A percentile compares a stretch with the other conserved stretches of the same genome.
Evolutionary conservation across 225 moss, liverwort and hornwort genomes (phyloP).

Genomic region (Pseudoscleropodium purum): DNA sequence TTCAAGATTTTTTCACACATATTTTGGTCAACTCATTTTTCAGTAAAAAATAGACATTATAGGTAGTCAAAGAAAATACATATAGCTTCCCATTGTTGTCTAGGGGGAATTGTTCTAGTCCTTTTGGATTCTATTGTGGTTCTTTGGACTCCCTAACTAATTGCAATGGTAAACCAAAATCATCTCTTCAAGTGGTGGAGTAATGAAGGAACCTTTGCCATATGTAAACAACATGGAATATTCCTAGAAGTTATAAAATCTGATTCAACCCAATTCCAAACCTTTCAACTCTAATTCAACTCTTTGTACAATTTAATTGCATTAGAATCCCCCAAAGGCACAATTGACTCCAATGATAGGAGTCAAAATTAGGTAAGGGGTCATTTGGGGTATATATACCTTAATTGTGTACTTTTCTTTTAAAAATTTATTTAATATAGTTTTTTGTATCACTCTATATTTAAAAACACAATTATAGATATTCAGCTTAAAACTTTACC

Average conservation of each 20-base stretch:
- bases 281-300: too few relatives aligned
- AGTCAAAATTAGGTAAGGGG: rapidly evolving
- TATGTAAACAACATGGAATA: neutral
- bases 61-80: neutral
- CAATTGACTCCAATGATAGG: neutral
- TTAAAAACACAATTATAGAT: neutral
- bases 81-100: neutral
- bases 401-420: too few relatives aligned
- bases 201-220: neutral
- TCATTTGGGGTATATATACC: neutral
- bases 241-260: neutral
- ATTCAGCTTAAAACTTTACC: neutral
- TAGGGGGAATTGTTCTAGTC: neutral
- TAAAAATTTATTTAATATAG: too few relatives aligned
- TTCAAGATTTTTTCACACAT: too few relatives aligned
- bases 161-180: neutral
- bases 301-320: neutral
- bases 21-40: neutral
- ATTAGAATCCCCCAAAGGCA: neutral
- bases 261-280: too few relatives aligned
- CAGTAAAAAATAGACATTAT: neutral
- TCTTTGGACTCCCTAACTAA: neutral
- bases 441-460: neutral
- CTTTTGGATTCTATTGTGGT: neutral
- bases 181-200: neutral